A percentile compares a stretch with the other conserved stretches of the same genome.
These are phyloP conservation scores for Cladosporium sp. DNA, from an alignment of 2,329 filamentous ascomycete species.

Conservation along the genomic window DNA sequence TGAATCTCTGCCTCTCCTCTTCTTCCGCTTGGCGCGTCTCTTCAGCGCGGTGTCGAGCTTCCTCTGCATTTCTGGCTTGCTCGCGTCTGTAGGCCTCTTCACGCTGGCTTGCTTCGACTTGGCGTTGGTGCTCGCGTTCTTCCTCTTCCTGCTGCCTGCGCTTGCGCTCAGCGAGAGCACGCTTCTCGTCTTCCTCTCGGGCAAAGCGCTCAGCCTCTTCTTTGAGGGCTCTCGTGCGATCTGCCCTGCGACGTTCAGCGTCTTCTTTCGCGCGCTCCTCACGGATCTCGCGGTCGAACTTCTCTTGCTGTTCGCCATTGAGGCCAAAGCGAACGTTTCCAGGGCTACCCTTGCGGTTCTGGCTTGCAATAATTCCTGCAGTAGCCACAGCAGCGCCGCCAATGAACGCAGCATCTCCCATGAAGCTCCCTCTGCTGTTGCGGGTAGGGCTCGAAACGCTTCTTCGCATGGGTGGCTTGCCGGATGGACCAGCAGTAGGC, in stretches of 20 bases:
- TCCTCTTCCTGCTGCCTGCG: conserved; percentile 13
- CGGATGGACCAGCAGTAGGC: conserved; percentile 5
- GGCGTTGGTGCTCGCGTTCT: conserved; percentile 13
- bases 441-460: conserved; percentile 36
- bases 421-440: conserved; percentile 31
- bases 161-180: conserved; percentile 10
- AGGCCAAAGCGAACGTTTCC: conserved; percentile 60
- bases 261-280: conserved; percentile 31
- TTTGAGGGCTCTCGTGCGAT: conserved; percentile 39
- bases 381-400: conserved; percentile 45
- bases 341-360: conserved; percentile 35
- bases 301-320: conserved; percentile 58
- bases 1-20: conserved; percentile 11
- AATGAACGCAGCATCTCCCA: conserved; percentile 46
- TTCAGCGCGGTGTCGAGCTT: conserved; percentile 23
- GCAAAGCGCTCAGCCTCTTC: conserved; percentile 38
- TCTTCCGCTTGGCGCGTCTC: conserved; percentile 21
- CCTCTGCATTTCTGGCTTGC: conserved; percentile 27
- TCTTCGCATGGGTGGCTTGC: conserved; percentile 43
- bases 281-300: conserved; percentile 43
- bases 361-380: conserved; percentile 38
- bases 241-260: conserved; percentile 34
- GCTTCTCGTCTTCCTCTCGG: conserved; percentile 27
- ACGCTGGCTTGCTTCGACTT: conserved; percentile 25
- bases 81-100: conserved; percentile 36